Base-by-base conservation (phyloP, 352 stramenopile species). In the Pythium angustatum region DNA sequence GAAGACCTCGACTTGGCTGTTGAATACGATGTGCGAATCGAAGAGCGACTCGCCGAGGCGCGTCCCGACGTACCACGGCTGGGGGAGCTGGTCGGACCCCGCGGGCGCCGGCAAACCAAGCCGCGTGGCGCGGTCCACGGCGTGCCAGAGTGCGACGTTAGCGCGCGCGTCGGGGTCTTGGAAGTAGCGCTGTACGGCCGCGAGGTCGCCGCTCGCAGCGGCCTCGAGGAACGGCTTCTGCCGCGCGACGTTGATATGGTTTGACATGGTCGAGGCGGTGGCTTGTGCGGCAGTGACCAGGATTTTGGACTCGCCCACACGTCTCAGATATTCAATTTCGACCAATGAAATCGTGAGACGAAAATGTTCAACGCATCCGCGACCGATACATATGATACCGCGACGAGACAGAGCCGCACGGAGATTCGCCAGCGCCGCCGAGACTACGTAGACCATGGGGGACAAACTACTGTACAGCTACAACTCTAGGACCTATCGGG, bases 381-480 rank as follows among this genome's bases (percentile, higher is more conserved):
- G n/a, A n/a, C n/a, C n/a, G n/a, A n/a, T n/a, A n/a, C n/a, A n/a
- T n/a, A n/a, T n/a, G n/a, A n/a, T n/a, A n/a, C n/a, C n/a, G n/a
- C 91, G 55, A 85, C 69, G 28, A 86, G 85, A 50, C 72, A 86
- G 41, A 80, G 64, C 8, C 66, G 93, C 8, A 68, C 76, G 2
- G 76, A 90, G 24, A 76, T 94, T 21, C 72, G 93, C 57, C 90
- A 89, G 36, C 83, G 85, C 6, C 85, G 85, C 22, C 88, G 79
- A 79, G 85, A 94, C 51, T 94, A 93, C 79, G 91, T n/a, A 91
- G 65, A 74, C 79, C 26, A 83, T 88, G 40, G 79, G 73, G 44
- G 83, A 93, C 57, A 92, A 93, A 62, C 77, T n/a, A n/a, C n/a
- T n/a, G n/a, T 94, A 49, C 61, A 72, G 54, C 69, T 85, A 49